Conservation (phyloP, 352 stramenopile species). For the Pilasporangium apinafurcum region DNA sequence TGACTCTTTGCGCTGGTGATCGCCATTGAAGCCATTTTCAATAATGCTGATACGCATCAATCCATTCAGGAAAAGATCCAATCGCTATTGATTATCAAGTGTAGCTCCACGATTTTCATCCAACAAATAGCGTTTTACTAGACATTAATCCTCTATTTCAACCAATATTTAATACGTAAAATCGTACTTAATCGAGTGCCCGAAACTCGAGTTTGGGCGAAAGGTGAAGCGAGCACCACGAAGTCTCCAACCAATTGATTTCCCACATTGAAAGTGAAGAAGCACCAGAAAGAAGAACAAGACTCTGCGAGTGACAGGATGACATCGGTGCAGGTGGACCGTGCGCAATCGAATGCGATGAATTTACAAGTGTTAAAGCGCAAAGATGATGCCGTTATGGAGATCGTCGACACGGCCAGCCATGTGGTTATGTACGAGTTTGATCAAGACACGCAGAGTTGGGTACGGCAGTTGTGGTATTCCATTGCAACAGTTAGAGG, state of each 20-base stretch:
- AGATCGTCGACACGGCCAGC: constrained; percentile 81
- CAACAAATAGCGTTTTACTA: no score
- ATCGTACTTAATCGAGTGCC: constrained; percentile 4
- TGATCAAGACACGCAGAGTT: constrained; percentile 71
- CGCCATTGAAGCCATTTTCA: no score
- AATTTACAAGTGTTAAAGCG: constrained; percentile 85
- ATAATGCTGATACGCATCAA: no score
- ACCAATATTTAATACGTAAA: not conserved
- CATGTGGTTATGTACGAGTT: constrained; percentile 89
- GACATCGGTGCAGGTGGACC: constrained; percentile 59
- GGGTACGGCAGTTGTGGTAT: constrained; percentile 38
- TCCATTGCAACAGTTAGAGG: no score
- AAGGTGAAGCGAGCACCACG: no score
- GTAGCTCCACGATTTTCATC: no score
- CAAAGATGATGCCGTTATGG: constrained; percentile 68
- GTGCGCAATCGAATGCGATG: constrained; percentile 80
- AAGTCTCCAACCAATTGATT: no score
- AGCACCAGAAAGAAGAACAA: not conserved
- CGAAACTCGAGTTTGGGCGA: no score
- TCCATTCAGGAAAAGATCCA: no score
- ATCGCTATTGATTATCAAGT: no score
- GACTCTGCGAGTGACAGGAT: constrained; percentile 18
- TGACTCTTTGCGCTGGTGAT: no score
- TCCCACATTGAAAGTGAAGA: no score
- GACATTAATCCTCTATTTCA: not conserved